phyloP scores from a whole-genome alignment of 1,284 basidiomycete genomes.

The Hemileccinum hortonii region DNA sequence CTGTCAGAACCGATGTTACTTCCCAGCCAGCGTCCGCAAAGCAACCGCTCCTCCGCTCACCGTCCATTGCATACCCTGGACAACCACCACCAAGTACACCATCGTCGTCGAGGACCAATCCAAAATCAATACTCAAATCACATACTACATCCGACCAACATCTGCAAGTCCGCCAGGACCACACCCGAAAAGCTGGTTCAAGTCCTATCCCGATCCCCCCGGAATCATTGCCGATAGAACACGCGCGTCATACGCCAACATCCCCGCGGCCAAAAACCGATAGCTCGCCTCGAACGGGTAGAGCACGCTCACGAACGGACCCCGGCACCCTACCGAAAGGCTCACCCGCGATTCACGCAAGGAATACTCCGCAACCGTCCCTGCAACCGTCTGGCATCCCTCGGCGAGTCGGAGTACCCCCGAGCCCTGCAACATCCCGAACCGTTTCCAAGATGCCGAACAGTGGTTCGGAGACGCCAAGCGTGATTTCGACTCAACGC shows the following conservation, averaged over 20 bases:
- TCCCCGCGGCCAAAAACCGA: conserved; percentile 16
- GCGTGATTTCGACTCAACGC: conserved; percentile 18
- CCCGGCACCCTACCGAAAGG: conserved; percentile 33
- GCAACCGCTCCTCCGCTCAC: conserved; percentile 8
- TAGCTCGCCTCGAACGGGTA: conserved; percentile 15
- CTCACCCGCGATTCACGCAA: conserved; percentile 17
- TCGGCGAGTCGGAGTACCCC: conserved; percentile 22
- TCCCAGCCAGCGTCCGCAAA: conserved; percentile 4
- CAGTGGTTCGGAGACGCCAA: conserved; percentile 7
- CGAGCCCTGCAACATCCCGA: conserved; percentile 17
- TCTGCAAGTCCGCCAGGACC: conserved; percentile 13
- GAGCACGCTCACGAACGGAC: conserved; percentile 41
- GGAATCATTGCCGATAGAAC: conserved; percentile 11
- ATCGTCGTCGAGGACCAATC: conserved; percentile 17
- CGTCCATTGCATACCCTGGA: conserved; percentile 3
- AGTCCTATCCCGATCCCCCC: conserved; percentile 13
- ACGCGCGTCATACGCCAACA: conserved; percentile 1
- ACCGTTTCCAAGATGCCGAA: background rate
- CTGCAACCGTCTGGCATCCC: conserved; percentile 40
- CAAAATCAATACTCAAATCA: conserved; percentile 30
- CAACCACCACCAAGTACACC: conserved; percentile 8
- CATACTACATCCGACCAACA: conserved; percentile 19
- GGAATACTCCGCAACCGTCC: conserved; percentile 16
- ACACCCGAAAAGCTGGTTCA: conserved; percentile 10
- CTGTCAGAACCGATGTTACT: conserved; percentile 4